Base-by-base conservation (phyloP, 2,329 filamentous ascomycete genomes). In the Pestalotiopsis sp. region DNA sequence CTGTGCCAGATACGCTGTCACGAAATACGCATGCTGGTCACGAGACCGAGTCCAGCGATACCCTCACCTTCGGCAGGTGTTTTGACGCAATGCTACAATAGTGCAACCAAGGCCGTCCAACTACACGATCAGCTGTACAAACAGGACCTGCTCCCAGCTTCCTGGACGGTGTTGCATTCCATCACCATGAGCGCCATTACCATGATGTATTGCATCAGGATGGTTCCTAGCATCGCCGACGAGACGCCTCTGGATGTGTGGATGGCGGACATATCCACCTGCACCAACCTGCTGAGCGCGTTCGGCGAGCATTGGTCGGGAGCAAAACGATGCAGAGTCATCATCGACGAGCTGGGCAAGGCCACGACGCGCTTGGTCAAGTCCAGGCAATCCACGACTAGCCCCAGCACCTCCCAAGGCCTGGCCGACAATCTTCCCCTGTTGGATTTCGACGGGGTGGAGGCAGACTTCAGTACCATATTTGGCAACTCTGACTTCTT, bases 271-370 rank as follows among this genome's bases (percentile, higher is more conserved):
- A 72, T 86, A 12, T 80, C 80, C 25, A 78, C 80, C 1, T 78
- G 82, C 0, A 75, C 84, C 12, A 85, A 83, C 14, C 80, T 87
- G 0, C 75, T 88, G 2, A 85, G 85, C 49, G 85, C 85, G 1
- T 82, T 81, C 2, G 85, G 83, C 1, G 85, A 87, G 68, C 82
- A 87, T 68, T 88, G 85, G 85, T 77, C 80, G 0, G 85, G 85
- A 4, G 85, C 84, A 0, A 85, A 83, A 68, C 78, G 81, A 13
- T 81, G 82, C 60, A 79, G 83, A 3, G 81, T 84, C n/a, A 80
- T 83, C 1, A 60, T 85, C 0, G 81, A 85, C 45, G 81, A 82
- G 2, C 70, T 84, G 63, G 63, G 20, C 1, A 23, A 12, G 23
- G 38, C 38, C 1, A 56, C 63, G 39, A 36, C 41, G 14, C 63